Evolutionary conservation across 2,329 filamentous ascomycete genomes (phyloP), one percentile per base, ranked within the genome.

Genomic region (Aureobasidium vineae): DNA sequence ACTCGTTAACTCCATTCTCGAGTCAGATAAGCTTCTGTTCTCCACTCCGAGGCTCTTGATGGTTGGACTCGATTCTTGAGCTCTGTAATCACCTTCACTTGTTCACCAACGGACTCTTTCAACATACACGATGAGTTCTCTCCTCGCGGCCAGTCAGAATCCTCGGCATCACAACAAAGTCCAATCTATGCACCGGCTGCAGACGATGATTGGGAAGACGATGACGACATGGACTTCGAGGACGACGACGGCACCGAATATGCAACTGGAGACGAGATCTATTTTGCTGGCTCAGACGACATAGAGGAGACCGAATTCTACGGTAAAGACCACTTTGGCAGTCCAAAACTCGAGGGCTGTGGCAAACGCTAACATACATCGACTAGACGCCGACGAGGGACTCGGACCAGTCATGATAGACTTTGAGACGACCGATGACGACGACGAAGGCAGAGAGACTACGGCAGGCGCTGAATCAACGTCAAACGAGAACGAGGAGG

Each of bases 141-240:
- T 19, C 23, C 38, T 13, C 49, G 21, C 13, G 61, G 33, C 31
- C 61, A 66, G n/a, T 66, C 64, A 23, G 41, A 52, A 45, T 52
- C 64, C 3, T 50, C 64, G 33, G 53, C 43, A 15, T 57, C 52
- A 5, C 41, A 66, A 31, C 16, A 6, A 16, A 57, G 19, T 21
- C 53, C 53, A 15, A 50, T 43, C 21, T 67, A 64, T 36, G 66
- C 38, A 28, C 31, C 40, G 40, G 41, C 52, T 23, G 13, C 47
- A 13, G 74, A 75, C 66, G 69, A 74, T 70, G 66, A 73, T 70
- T 45, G 67, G 43, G 72, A 73, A 49, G 76, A 54, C 50, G 50
- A 54, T 76, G 81, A 84, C 76, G 81, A 83, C 74, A 82, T 83
- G 78, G 81, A 83, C 69, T 82, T 79, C 74, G 76, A 82, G 71